These are phyloP conservation scores for Mallotus japonicus DNA, from an alignment of 441 rosid genomes.

Conservation along the genomic window DNA sequence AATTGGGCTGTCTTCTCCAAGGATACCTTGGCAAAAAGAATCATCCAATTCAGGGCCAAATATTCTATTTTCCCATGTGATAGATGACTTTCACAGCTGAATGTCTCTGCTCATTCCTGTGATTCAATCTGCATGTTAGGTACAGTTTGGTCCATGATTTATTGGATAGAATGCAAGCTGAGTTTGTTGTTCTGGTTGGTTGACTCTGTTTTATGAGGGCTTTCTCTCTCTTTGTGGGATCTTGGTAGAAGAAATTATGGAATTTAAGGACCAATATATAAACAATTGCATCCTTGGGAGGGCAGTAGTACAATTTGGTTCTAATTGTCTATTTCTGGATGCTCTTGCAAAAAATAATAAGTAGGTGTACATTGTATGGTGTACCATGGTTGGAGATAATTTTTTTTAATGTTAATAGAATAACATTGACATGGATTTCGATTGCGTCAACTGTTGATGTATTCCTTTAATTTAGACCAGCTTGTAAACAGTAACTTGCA, in stretches of 20 bases:
- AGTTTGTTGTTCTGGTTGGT: neutral
- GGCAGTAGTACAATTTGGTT: neutral
- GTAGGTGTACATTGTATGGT: neutral
- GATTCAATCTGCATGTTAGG: too few species aligned
- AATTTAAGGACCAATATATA: neutral
- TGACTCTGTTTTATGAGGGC: too few species aligned
- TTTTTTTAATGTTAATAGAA: neutral
- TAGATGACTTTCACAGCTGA: neutral
- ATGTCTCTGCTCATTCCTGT: too few species aligned
- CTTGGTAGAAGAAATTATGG: neutral
- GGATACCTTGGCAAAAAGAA: neutral
- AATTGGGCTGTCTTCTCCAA: too few species aligned
- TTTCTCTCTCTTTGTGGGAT: neutral
- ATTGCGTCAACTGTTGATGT: constrained; percentile 5
- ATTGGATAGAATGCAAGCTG: neutral
- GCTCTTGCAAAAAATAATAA: neutral
- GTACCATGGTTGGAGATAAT: neutral
- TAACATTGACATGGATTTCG: neutral
- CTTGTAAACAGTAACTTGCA: neutral
- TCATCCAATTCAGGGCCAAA: neutral
- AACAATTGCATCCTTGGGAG: neutral
- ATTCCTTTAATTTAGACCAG: constrained; percentile 5
- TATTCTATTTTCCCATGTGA: constrained; percentile 3
- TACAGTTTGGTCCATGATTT: too few species aligned
- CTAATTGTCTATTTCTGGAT: neutral